phyloP scores from a whole-genome alignment of 805 yeast genomes.

The Debaryomyces hansenii region DNA sequence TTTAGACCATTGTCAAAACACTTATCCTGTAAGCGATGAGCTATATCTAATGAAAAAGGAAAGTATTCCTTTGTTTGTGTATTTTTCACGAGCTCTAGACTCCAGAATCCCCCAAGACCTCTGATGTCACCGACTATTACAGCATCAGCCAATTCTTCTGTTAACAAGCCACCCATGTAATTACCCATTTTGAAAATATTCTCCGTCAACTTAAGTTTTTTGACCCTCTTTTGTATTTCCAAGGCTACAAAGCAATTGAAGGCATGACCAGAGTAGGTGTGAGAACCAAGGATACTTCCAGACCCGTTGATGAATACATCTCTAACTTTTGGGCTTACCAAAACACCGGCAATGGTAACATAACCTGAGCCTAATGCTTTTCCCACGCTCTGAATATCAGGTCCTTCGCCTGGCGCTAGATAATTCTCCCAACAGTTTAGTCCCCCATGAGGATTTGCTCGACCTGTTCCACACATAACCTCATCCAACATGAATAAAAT shows the following conservation, averaged over 20 bases:
- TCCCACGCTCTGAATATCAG: slow-evolving; percentile 32
- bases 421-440: slow-evolving; percentile 33
- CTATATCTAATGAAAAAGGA: slow-evolving; percentile 34
- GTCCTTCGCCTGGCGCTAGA: slow-evolving; percentile 24
- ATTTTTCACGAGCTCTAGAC: slow-evolving; percentile 57
- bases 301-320: slow-evolving; percentile 19
- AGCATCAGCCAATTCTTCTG: slow-evolving; percentile 8
- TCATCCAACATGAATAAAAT: slow-evolving; percentile 31
- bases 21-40: slow-evolving; percentile 31
- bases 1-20: slow-evolving; percentile 48
- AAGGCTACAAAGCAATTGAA: slow-evolving; percentile 30
- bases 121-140: slow-evolving; percentile 55
- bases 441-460: slow-evolving; percentile 24
- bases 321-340: slow-evolving; percentile 26
- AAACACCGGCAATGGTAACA: slow-evolving; percentile 31
- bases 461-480: slow-evolving; percentile 39
- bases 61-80: slow-evolving; percentile 52
- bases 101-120: slow-evolving; percentile 63
- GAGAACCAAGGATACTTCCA: slow-evolving; percentile 21
- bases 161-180: slow-evolving; percentile 37
- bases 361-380: slow-evolving; percentile 32
- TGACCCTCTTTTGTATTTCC: slow-evolving; percentile 28
- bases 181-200: slow-evolving; percentile 45
- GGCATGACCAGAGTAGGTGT: slow-evolving; percentile 25
- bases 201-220: slow-evolving; percentile 31